Base-by-base conservation (phyloP, 1,284 basidiomycete genomes). In the Pyrrhoderma lamaoense region DNA sequence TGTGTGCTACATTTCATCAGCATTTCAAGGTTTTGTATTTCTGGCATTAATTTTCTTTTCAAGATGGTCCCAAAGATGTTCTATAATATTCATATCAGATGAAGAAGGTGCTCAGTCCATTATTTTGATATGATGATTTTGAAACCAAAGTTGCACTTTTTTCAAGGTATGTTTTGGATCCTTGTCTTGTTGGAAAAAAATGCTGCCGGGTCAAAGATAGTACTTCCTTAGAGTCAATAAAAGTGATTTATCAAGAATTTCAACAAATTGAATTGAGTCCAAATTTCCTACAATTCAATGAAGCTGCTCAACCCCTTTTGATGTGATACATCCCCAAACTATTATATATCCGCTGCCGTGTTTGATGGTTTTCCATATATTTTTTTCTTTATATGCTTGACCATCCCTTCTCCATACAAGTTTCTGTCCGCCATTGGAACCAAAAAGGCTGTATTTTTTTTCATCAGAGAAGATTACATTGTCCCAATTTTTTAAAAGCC, bases 51-150 rank as follows among this genome's bases (percentile, higher is more conserved):
- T 49, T 23, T n/a, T 44, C 7, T 39, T 45, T n/a, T 68, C 60
- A 8, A 69, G 56, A 27, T 65, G 45, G 22, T 60, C 57, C 68
- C 68, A 71, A 8, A 65, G 52, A 62, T 70, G 60, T 56, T 71
- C 65, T 4, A 68, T 67, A 39, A 65, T 61, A 57, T 68, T 70
- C 51, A 70, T 62, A 61, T 73, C 66, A 16, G 68, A 68, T 39
- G 58, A 62, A 22, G 57, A 54, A 2, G 67, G 56, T n/a, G 67
- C 64, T 68, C 68, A 72, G 1, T 46, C 48, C 3, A 72, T 55
- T 1, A 61, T 9, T 40, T 58, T 38, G 40, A 71, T 59, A 23
- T 62, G 22, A 27, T 70, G 53, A 7, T 65, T 49, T 14, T 55
- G n/a, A 44, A 73, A 67, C 68, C 67, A 72, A 1, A 51, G 37